A percentile compares a stretch with the other conserved stretches of the same genome.
Conservation (phyloP, 2,329 filamentous ascomycete species). For the Coniosporium tulheliwenetii region DNA sequence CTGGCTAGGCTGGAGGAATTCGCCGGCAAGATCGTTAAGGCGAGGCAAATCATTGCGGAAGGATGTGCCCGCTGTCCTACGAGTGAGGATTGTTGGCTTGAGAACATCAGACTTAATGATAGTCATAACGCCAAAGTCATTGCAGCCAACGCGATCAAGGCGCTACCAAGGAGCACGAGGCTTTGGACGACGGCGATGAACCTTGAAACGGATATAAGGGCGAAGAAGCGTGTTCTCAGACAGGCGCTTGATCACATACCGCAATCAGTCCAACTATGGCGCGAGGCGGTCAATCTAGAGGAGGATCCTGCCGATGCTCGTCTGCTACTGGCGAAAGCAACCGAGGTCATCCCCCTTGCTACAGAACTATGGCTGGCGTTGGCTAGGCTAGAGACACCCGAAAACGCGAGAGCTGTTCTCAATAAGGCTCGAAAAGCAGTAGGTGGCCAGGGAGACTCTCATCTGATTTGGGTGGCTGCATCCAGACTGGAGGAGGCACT, state of each 20-base stretch:
- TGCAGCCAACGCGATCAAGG: conserved; percentile 80
- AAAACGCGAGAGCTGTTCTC: conserved; percentile 86
- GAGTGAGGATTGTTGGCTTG: conserved; percentile 89
- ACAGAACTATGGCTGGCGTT: conserved; percentile 92
- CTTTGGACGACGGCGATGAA: conserved; percentile 95
- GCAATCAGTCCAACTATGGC: conserved; percentile 94
- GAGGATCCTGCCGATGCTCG: conserved; percentile 79
- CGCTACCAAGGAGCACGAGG: conserved; percentile 74
- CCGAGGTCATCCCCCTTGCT: conserved; percentile 84
- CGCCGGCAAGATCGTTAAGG: conserved; percentile 80
- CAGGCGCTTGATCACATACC: conserved; percentile 86
- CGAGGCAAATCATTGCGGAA: conserved; percentile 71
- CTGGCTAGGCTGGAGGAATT: conserved; percentile 83
- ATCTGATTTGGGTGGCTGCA: conserved; percentile 95
- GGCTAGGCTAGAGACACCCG: conserved; percentile 73
- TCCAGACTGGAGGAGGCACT: conserved; percentile 81
- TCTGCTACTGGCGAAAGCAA: conserved; percentile 82
- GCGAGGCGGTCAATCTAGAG: conserved; percentile 88
- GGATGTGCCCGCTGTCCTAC: conserved; percentile 86
- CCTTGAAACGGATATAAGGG: conserved; percentile 63
- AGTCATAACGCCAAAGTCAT: conserved; percentile 90
- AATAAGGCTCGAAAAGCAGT: conserved; percentile 91
- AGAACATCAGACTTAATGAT: conserved; percentile 76
- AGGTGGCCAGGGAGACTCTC: conserved; percentile 49
- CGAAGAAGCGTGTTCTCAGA: conserved; percentile 84